A percentile compares a stretch with the other conserved stretches of the same genome.
Conservation (phyloP, 495 filamentous ascomycete species). For the Pyronema domesticum region DNA sequence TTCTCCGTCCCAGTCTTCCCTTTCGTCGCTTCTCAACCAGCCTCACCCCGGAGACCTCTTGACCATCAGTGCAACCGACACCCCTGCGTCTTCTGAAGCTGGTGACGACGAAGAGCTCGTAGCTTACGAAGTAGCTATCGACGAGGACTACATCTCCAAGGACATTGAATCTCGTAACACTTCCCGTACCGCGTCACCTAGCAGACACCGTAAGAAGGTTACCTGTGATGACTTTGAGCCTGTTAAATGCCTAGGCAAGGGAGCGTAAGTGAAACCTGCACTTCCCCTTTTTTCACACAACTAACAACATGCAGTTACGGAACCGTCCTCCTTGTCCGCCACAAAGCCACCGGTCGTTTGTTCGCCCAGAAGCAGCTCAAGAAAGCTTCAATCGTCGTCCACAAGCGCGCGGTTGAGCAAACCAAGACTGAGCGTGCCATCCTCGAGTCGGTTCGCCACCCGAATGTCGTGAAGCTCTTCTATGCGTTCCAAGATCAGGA, state of each 20-base stretch:
- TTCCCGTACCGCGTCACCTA: slow-evolving; percentile 15
- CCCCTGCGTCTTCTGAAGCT: slow-evolving; percentile 41
- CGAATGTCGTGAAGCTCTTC: slow-evolving; percentile 91
- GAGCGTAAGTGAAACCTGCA: slow-evolving; percentile 32
- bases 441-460: slow-evolving; percentile 83
- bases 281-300: background rate
- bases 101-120: slow-evolving; percentile 39
- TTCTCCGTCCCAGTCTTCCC: slow-evolving; percentile 10
- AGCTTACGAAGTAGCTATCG: slow-evolving; percentile 78
- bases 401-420: slow-evolving; percentile 86
- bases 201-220: slow-evolving; percentile 48
- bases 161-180: slow-evolving; percentile 32
- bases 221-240: slow-evolving; percentile 76
- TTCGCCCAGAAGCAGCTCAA: slow-evolving; percentile 98
- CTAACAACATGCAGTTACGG: slow-evolving; percentile 38
- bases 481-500: slow-evolving; percentile 98
- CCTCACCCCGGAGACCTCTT: slow-evolving; percentile 18
- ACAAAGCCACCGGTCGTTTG: slow-evolving; percentile 66
- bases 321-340: slow-evolving; percentile 80
- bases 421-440: slow-evolving; percentile 92
- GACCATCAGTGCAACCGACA: slow-evolving; percentile 26
- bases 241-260: slow-evolving; percentile 90
- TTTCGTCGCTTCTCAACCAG: slow-evolving; percentile 17
- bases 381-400: slow-evolving; percentile 79
- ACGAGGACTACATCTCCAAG: slow-evolving; percentile 70